Evolutionary conservation across 164 flowering plant species (phyloP).

Genomic region (Magnolia kwangsiensis): DNA sequence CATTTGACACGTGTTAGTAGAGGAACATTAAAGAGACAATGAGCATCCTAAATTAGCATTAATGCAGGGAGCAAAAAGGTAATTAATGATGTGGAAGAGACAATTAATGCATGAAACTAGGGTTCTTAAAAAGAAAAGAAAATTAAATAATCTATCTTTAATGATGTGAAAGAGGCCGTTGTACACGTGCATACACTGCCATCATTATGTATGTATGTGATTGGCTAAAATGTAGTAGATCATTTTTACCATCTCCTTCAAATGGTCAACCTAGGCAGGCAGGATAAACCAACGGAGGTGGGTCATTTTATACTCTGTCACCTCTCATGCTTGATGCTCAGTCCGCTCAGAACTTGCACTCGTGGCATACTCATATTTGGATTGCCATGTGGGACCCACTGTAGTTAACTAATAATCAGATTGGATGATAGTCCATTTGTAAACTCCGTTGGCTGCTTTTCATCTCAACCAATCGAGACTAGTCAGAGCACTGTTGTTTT

Average conservation of each 20-base stretch:
- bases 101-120: not conserved
- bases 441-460: too few species aligned
- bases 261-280: not conserved
- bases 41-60: not conserved
- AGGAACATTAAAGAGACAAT: not conserved
- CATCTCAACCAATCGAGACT: too few species aligned
- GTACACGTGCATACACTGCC: not conserved
- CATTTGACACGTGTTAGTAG: not conserved
- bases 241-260: not conserved
- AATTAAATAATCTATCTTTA: not conserved
- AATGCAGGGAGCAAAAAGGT: not conserved
- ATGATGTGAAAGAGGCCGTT: not conserved
- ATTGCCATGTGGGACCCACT: too few species aligned
- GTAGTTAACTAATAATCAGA: too few species aligned
- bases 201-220: not conserved
- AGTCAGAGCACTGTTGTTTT: too few species aligned
- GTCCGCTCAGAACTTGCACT: not conserved
- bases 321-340: not conserved
- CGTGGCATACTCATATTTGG: too few species aligned
- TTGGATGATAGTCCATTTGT: too few species aligned
- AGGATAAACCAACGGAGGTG: not conserved
- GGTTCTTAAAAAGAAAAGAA: not conserved
- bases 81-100: not conserved
- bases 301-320: not conserved
- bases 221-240: not conserved